Evolutionary conservation across 441 rosid genomes (phyloP).

Genomic region (Capsella rubella): DNA sequence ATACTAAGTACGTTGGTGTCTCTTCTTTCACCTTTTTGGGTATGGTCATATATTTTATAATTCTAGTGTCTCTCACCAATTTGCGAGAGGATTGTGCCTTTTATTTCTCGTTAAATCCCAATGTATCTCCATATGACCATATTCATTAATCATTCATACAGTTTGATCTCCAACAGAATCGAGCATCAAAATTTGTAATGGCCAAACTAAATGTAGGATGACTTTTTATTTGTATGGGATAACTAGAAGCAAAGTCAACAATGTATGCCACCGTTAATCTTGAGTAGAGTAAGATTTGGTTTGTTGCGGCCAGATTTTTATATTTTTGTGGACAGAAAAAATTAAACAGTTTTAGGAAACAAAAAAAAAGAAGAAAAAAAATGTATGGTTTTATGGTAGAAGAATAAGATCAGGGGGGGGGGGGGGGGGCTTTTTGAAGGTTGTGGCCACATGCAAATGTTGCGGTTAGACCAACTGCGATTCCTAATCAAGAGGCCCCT

Average conservation of each 20-base stretch:
- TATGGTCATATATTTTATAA: constrained; percentile 7
- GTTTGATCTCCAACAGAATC: background rate
- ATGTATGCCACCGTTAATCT: constrained; percentile 40
- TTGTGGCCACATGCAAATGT: constrained; percentile 73
- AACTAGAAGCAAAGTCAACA: constrained; percentile 34
- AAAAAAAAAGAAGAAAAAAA: background rate
- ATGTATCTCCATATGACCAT: background rate
- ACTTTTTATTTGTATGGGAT: constrained; percentile 21
- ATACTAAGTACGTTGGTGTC: constrained; percentile 1
- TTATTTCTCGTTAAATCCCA: constrained; percentile 28
- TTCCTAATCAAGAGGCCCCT: constrained; percentile 49
- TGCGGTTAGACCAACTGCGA: constrained; percentile 52
- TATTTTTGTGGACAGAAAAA: constrained; percentile 33
- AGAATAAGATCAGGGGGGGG: constrained; percentile 25
- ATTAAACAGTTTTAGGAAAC: constrained; percentile 7
- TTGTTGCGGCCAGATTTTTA: constrained; percentile 17
- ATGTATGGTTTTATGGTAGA: constrained; percentile 20
- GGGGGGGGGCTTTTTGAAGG: too few relatives aligned
- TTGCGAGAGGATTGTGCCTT: constrained; percentile 32
- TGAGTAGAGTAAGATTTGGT: background rate
- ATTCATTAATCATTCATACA: too few relatives aligned
- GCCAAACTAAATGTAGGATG: constrained; percentile 1
- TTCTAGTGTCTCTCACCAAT: constrained; percentile 22
- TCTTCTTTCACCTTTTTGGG: constrained; percentile 21
- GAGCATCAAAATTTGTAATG: constrained; percentile 19